Base-by-base conservation (phyloP, 2,329 filamentous ascomycete species). In the Colletotrichum truncatum region DNA sequence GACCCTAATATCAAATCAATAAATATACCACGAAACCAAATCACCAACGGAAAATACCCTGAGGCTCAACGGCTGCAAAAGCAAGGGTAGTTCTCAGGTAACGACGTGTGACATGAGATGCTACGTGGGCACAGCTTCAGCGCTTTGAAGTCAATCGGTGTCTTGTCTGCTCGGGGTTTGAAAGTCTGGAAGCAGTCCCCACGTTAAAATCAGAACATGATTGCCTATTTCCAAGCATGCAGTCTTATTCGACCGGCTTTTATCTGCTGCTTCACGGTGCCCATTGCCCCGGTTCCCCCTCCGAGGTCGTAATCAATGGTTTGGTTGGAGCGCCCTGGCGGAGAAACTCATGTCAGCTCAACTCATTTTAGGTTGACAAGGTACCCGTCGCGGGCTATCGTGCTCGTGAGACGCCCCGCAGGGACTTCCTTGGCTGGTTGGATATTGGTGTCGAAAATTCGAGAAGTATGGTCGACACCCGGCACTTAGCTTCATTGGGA, bases 361-460 rank as follows among this genome's bases (percentile, higher is more conserved):
- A 36, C 26, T 62, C 49, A 56, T 39, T 32, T 65, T 56, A 52
- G 57, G 58, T 56, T 51, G 58, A 38, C 51, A 48, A 54, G 48
- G 49, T 49, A 30, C 30, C 26, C 51, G 28, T 23, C 18, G 51
- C 58, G 21, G 49, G 57, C 45, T 62, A 45, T 66, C 49, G 49
- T 66, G 57, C 51, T 41, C 18, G 39, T 30, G 49, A 55, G 43
- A 62, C 28, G 36, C 49, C 26, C 34, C 34, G 57, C 49, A 66
- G 51, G 63, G 58, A 26, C 39, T 14, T 52, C 57, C 63, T 62
- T 66, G 63, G 51, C 36, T 26, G n/a, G 11, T 45, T 11, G 43
- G 49, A 63, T 51, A 38, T 63, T 63, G 43, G 43, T 32, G 51
- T 63, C 58, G 57, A 63, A 56, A 55, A 56, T 28, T 46, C 36